phyloP scores from a whole-genome alignment of 2,329 filamentous ascomycete species.

The Penicillium hesseltinei region DNA sequence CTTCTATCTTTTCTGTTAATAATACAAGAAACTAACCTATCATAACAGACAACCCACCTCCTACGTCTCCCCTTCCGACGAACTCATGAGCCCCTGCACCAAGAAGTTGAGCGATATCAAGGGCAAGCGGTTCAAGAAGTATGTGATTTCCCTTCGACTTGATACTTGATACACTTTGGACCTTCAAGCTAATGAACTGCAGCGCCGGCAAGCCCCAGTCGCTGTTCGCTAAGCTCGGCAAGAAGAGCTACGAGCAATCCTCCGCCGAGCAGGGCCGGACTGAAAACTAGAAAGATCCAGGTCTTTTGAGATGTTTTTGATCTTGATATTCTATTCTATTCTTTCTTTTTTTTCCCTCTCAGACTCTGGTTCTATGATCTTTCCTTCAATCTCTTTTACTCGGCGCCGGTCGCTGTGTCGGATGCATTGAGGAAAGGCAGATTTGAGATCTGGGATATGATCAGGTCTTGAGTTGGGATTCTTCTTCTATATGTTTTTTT shows the following conservation, averaged over 20 bases:
- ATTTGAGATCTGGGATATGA: slow-evolving; percentile 3
- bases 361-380: not conserved
- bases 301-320: not conserved
- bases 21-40: slow-evolving; percentile 22
- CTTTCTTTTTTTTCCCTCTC: not conserved
- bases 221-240: slow-evolving; percentile 48
- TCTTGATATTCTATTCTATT: not conserved
- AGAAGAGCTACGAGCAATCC: slow-evolving; percentile 46
- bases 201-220: slow-evolving; percentile 45
- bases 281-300: slow-evolving; percentile 12
- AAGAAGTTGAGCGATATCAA: slow-evolving; percentile 52
- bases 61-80: slow-evolving; percentile 51
- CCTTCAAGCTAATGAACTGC: slow-evolving; percentile 3
- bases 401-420: slow-evolving; percentile 15
- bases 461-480: not conserved
- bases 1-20: not conserved
- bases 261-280: slow-evolving; percentile 21
- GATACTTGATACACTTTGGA: not conserved
- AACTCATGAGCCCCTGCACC: slow-evolving; percentile 51
- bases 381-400: slow-evolving; percentile 9
- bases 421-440: slow-evolving; percentile 9
- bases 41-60: slow-evolving; percentile 27
- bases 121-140: slow-evolving; percentile 51
- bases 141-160: slow-evolving; percentile 12
- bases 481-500: slow-evolving; percentile 3